phyloP scores from a whole-genome alignment of 106 monocot genomes.

The Allium cepa region DNA sequence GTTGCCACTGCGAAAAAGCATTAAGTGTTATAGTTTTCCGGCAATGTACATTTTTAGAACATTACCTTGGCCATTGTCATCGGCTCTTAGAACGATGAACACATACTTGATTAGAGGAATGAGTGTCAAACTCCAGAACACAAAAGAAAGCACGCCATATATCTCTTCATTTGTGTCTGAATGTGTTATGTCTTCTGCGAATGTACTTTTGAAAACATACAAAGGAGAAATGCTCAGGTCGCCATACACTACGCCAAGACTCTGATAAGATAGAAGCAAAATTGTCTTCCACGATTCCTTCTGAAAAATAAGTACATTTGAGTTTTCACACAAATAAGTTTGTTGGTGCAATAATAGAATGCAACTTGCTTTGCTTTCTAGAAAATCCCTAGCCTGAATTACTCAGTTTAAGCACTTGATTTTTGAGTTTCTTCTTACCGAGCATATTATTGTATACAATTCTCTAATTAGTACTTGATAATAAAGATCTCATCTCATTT shows the following conservation, averaged over 20 bases:
- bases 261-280: constrained; percentile 37
- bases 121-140: constrained; percentile 49
- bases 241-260: constrained; percentile 42
- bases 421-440: too few species aligned
- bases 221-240: constrained; percentile 44
- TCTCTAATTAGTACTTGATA: too few species aligned
- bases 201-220: constrained; percentile 41
- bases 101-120: constrained; percentile 43
- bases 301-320: constrained; percentile 5
- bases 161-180: constrained; percentile 35
- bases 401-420: too few species aligned
- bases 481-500: too few species aligned
- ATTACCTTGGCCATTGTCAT: constrained; percentile 44
- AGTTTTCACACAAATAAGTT: background rate
- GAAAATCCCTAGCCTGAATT: background rate
- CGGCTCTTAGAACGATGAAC: constrained; percentile 44
- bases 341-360: background rate
- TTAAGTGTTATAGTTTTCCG: too few species aligned
- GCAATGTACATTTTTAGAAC: too few species aligned
- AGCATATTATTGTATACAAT: too few species aligned
- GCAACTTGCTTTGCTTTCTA: background rate
- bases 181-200: constrained; percentile 36
- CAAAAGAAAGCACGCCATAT: constrained; percentile 32
- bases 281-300: constrained; percentile 32
- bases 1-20: too few species aligned